A percentile compares a stretch with the other conserved stretches of the same genome.
Evolutionary conservation across 2,329 filamentous ascomycete genomes (phyloP).

Genomic region (Fusarium guadeloupense): DNA sequence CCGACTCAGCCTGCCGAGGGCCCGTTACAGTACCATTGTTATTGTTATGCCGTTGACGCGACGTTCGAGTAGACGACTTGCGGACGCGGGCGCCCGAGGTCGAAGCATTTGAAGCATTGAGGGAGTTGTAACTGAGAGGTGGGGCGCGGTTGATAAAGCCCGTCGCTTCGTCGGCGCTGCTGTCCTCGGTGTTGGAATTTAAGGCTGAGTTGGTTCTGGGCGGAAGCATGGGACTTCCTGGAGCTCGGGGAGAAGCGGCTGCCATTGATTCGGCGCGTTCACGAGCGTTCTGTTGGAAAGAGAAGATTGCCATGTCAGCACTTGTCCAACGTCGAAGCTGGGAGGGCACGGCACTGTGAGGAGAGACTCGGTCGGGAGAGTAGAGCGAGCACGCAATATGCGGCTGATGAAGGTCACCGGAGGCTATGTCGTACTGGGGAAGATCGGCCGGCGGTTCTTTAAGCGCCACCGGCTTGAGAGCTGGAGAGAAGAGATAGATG

Average conservation of each 20-base stretch:
- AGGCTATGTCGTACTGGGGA: slow-evolving; percentile 33
- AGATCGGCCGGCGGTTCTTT: slow-evolving; percentile 9
- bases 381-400: slow-evolving; percentile 29
- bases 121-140: slow-evolving; percentile 53
- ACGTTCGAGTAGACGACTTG: slow-evolving; percentile 13
- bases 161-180: slow-evolving; percentile 53
- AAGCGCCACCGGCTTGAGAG: slow-evolving; percentile 22
- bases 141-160: slow-evolving; percentile 50
- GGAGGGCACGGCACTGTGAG: background rate
- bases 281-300: slow-evolving; percentile 50
- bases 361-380: background rate
- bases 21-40: slow-evolving; percentile 1
- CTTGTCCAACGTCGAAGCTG: background rate
- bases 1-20: slow-evolving; percentile 28
- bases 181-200: slow-evolving; percentile 36
- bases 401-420: slow-evolving; percentile 25
- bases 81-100: slow-evolving; percentile 25
- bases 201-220: slow-evolving; percentile 26
- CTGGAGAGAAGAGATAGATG: background rate
- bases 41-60: slow-evolving; percentile 3
- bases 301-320: slow-evolving; percentile 14
- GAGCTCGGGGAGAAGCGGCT: slow-evolving; percentile 30
- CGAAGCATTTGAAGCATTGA: slow-evolving; percentile 41
- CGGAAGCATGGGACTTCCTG: slow-evolving; percentile 32
- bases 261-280: slow-evolving; percentile 55